These are phyloP conservation scores for Lignosus rhinocerotis DNA, from an alignment of 1,284 basidiomycete species.

Conservation along the genomic window DNA sequence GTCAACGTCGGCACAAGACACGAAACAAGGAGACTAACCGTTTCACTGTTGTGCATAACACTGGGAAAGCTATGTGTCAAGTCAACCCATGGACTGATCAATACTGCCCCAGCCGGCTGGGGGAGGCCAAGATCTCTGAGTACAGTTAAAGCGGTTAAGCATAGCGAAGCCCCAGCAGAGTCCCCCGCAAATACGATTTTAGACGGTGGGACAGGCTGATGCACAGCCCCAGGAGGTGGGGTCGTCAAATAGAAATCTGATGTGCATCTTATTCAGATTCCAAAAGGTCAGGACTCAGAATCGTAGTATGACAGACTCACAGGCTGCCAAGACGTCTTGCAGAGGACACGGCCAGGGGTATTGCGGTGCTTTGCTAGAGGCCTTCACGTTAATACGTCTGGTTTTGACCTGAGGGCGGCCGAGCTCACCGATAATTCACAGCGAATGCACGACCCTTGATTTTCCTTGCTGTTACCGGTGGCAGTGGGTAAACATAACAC, in stretches of 20 bases:
- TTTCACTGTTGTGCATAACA: constrained; percentile 71
- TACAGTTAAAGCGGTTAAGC: constrained; percentile 67
- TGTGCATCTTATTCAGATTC: not conserved
- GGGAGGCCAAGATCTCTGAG: constrained; percentile 77
- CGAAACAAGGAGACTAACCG: constrained; percentile 48
- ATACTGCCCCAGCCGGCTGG: constrained; percentile 73
- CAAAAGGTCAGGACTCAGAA: not conserved
- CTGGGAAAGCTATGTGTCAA: constrained; percentile 86
- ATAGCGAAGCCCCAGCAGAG: constrained; percentile 81
- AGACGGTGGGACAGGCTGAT: constrained; percentile 67
- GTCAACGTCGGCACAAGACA: constrained; percentile 11
- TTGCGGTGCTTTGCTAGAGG: constrained; percentile 71
- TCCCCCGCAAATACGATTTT: constrained; percentile 85
- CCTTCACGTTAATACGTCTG: constrained; percentile 8
- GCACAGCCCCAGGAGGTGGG: constrained; percentile 70
- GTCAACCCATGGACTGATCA: constrained; percentile 84
- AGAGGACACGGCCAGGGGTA: constrained; percentile 88
- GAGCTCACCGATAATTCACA: constrained; percentile 53
- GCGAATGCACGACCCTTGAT: constrained; percentile 70
- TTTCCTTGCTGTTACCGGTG: constrained; percentile 55
- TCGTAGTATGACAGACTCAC: constrained; percentile 33
- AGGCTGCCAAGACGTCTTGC: constrained; percentile 79
- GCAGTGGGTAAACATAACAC: not conserved
- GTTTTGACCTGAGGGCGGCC: not conserved
- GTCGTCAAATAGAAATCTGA: constrained; percentile 78